These are phyloP conservation scores for Dothideomycetes sp. DNA, from an alignment of 2,329 filamentous ascomycete species.

Conservation along the genomic window DNA sequence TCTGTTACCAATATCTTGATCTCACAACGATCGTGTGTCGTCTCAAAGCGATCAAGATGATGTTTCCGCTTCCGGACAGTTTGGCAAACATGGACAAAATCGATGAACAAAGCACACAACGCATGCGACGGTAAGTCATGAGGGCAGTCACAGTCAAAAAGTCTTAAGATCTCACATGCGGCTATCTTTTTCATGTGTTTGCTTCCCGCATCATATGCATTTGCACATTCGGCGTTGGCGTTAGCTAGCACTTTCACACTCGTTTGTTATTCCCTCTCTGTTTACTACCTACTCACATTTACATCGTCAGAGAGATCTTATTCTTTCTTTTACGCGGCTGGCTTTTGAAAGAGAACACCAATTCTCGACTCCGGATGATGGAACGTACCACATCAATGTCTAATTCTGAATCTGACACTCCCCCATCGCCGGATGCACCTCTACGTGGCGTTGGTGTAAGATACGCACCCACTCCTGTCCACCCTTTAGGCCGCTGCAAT, in stretches of 20 bases:
- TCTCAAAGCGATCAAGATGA: too few relatives aligned
- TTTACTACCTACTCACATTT: slow-evolving; percentile 4
- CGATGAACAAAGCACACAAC: slow-evolving; percentile 10
- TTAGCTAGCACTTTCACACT: neutral
- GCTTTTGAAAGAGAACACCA: neutral
- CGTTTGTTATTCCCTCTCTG: slow-evolving; percentile 4
- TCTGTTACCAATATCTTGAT: too few relatives aligned
- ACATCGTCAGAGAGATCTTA: neutral
- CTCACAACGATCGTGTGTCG: too few relatives aligned
- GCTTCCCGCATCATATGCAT: slow-evolving; percentile 5
- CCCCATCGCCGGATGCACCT: slow-evolving; percentile 1
- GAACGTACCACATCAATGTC: slow-evolving; percentile 3
- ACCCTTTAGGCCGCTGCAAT: slow-evolving; percentile 10
- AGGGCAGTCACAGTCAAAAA: slow-evolving; percentile 1
- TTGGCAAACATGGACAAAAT: slow-evolving; percentile 5
- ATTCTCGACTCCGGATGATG: neutral
- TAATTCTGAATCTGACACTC: slow-evolving; percentile 6
- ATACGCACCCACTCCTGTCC: slow-evolving; percentile 13
- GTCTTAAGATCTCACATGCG: slow-evolving; percentile 2
- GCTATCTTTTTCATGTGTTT: slow-evolving; percentile 8
- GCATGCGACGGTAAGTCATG: slow-evolving; percentile 13
- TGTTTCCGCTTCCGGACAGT: slow-evolving; percentile 10
- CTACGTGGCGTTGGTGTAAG: slow-evolving; percentile 6
- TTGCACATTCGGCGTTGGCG: slow-evolving; percentile 5
- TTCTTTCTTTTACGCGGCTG: neutral